Conservation (phyloP, 2,329 filamentous ascomycete species). For the Hirsutella rhossiliensis region DNA sequence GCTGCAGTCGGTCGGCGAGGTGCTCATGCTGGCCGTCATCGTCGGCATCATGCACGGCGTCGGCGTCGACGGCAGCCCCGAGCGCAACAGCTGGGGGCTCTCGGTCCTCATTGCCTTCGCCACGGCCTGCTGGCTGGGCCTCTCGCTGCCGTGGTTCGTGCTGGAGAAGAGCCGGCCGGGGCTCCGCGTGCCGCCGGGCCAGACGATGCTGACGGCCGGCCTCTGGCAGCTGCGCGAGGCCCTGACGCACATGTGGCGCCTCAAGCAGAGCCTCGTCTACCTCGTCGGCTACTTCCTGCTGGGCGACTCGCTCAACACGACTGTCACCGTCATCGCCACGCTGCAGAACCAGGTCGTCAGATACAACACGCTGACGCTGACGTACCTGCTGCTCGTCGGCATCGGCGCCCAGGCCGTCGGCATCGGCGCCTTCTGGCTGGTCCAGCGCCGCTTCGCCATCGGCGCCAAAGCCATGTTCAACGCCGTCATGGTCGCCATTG, state of each 20-base stretch:
- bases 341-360: conserved; percentile 53
- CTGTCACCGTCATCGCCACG: conserved; percentile 54
- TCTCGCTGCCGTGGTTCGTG: conserved; percentile 56
- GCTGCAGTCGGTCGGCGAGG: conserved; percentile 48
- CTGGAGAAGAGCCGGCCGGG: conserved; percentile 53
- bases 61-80: conserved; percentile 43
- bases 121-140: conserved; percentile 49
- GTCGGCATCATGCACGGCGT: conserved; percentile 52
- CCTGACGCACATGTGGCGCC: conserved; percentile 44
- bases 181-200: conserved; percentile 22
- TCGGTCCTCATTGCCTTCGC: conserved; percentile 54
- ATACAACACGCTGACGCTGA: conserved; percentile 53
- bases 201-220: conserved; percentile 43
- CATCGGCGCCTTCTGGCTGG: conserved; percentile 48
- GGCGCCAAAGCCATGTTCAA: conserved; percentile 60
- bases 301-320: conserved; percentile 59
- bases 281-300: conserved; percentile 56
- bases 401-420: conserved; percentile 51
- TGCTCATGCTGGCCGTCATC: conserved; percentile 51
- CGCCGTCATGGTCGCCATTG: conserved; percentile 46
- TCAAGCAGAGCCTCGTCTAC: conserved; percentile 55
- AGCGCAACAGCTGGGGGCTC: conserved; percentile 55
- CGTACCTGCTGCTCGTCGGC: conserved; percentile 54
- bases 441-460: conserved; percentile 47
- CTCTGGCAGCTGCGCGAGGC: conserved; percentile 51